A percentile compares a stretch with the other conserved stretches of the same genome.
phyloP scores from a whole-genome alignment of 257 asterid species.

The Gardenia jasminoides region DNA sequence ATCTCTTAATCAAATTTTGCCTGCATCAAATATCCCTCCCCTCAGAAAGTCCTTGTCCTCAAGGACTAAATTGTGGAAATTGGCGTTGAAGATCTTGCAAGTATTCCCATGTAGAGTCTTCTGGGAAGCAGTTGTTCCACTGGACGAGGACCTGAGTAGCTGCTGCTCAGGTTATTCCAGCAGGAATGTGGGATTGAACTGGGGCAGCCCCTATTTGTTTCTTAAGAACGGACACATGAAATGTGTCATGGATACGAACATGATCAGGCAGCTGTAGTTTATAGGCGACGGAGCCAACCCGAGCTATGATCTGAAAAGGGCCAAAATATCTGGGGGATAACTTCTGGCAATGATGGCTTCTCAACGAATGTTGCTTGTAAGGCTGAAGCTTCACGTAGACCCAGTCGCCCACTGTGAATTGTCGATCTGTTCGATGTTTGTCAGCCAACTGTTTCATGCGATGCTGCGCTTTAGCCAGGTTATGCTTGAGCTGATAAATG shows the following conservation, averaged over 20 bases:
- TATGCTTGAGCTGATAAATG: not conserved
- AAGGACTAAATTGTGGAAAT: not conserved
- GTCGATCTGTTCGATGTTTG: too few species aligned
- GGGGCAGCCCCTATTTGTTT: not conserved
- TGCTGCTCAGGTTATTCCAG: too few species aligned
- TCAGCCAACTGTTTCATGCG: too few species aligned
- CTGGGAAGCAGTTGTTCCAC: not conserved
- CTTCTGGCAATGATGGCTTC: too few species aligned
- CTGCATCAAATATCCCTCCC: too few species aligned
- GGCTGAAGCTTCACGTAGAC: too few species aligned
- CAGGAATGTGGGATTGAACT: too few species aligned
- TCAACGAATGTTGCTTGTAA: too few species aligned
- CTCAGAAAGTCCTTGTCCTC: too few species aligned
- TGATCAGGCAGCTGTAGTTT: not conserved
- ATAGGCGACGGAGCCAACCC: not conserved
- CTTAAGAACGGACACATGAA: not conserved
- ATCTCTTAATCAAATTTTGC: too few species aligned
- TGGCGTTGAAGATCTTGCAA: not conserved
- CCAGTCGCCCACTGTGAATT: too few species aligned
- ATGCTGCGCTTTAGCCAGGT: not conserved
- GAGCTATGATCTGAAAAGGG: not conserved
- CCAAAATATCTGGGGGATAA: not conserved
- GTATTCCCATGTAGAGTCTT: not conserved
- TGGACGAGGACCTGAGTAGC: not conserved
- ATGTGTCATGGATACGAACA: not conserved